Evolutionary conservation across 2,329 filamentous ascomycete species (phyloP), one percentile per base, ranked within the genome.

Genomic region (Penicillium capsulatum): DNA sequence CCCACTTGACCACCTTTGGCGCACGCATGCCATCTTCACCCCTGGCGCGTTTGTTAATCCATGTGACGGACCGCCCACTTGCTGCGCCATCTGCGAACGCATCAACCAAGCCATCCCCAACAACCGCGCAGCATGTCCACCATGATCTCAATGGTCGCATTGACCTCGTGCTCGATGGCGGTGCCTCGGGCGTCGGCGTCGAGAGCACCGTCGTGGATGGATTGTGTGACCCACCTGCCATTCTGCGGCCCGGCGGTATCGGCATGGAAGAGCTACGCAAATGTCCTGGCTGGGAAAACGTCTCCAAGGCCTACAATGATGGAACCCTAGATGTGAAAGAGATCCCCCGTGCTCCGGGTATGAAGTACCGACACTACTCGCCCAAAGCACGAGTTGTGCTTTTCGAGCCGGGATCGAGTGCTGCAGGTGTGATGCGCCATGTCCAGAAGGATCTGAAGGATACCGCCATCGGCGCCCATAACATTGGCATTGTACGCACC

Each of bases 281-380:
- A 28, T 88, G 84, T 57, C 70, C 75, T 0, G 91, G 91, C 1
- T 98, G 92, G 91, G 83, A 89, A 60, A 69, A 77, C 27, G 86
- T 88, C 1, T 73, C 76, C 45, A 80, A 84, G 43, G 91, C 79
- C 8, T 97, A 96, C 64, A 81, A 83, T 58, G 88, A 95, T 55
- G 75, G 76, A 41, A 79, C 80, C 11, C 79, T 87, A 54, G 73
- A 78, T 14, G 83, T 78, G 4, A 79, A 77, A 35, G 70, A 65
- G 36, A 75, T 76, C 7, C 92, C 92, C 0, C 76, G 87, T 40
- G 92, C 92, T 1, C 92, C 92, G 0, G 92, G 92, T 1, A 98
- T 98, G 92, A 98, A 98, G 67, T 98, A 98, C 63, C 87, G 92
- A 60, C 92, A 98, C 63, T 98, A 98, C 59, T 94, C 90, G 30